These are phyloP conservation scores for Mrakia frigida DNA, from an alignment of 768 basidiomycete genomes.

Conservation along the genomic window DNA sequence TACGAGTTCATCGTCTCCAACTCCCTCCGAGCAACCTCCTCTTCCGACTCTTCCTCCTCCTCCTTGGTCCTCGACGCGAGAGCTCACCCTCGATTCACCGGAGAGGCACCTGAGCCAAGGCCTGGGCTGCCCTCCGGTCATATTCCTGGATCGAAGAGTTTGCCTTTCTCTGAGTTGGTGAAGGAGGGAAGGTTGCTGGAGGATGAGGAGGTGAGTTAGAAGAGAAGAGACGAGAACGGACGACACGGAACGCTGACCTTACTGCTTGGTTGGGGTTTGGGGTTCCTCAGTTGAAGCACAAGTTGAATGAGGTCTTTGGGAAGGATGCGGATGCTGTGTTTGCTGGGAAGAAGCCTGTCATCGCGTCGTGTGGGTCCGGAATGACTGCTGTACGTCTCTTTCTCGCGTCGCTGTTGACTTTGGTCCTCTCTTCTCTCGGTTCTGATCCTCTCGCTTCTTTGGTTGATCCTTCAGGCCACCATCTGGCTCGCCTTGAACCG, in stretches of 20 bases:
- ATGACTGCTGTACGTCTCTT: constrained; percentile 24
- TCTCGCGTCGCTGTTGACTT: not conserved
- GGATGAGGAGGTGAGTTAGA: constrained; percentile 14
- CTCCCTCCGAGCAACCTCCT: constrained; percentile 24
- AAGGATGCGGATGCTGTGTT: constrained; percentile 21
- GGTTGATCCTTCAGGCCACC: constrained; percentile 45
- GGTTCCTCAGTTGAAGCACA: constrained; percentile 7
- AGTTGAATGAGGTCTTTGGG: constrained; percentile 11
- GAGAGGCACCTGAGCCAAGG: constrained; percentile 80
- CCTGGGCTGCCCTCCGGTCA: constrained; percentile 83
- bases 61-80: constrained; percentile 86
- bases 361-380: constrained; percentile 22
- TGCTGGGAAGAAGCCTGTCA: constrained; percentile 10
- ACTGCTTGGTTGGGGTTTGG: not conserved
- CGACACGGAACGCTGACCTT: not conserved
- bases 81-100: constrained; percentile 73
- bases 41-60: constrained; percentile 48
- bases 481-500: constrained; percentile 85
- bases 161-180: constrained; percentile 60
- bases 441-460: not conserved
- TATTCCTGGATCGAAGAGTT: constrained; percentile 76
- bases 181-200: constrained; percentile 22
- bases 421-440: not conserved
- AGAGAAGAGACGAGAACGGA: not conserved
- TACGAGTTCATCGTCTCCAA: constrained; percentile 56